Conservation (phyloP, 1,139 yeast species). For the Maudiozyma humilis region DNA sequence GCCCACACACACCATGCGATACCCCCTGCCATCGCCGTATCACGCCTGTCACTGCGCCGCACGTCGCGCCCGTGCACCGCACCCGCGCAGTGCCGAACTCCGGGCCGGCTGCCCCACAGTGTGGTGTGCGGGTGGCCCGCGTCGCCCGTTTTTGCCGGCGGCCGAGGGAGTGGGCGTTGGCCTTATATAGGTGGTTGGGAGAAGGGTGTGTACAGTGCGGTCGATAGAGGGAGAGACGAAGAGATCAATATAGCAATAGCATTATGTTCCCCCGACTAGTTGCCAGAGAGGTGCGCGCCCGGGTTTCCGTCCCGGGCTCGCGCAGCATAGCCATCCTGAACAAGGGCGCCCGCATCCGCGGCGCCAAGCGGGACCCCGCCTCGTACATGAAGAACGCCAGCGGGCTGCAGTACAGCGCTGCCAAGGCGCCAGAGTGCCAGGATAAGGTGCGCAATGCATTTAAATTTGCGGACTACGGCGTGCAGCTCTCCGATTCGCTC, state of each 20-base stretch:
- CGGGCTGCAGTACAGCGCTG: conserved; percentile 50
- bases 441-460: conserved; percentile 25
- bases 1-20: not conserved
- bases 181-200: too few species aligned
- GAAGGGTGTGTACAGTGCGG: too few species aligned
- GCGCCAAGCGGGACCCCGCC: conserved; percentile 68
- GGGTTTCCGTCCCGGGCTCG: not conserved
- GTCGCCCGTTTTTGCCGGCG: too few species aligned
- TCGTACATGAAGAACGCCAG: conserved; percentile 48
- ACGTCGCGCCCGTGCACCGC: too few species aligned
- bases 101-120: not conserved
- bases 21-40: not conserved
- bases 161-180: not conserved
- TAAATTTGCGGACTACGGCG: conserved; percentile 30
- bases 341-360: conserved; percentile 58
- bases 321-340: conserved; percentile 33
- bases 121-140: too few species aligned
- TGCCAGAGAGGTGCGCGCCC: not conserved
- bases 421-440: conserved; percentile 44
- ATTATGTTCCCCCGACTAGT: not conserved
- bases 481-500: conserved; percentile 30
- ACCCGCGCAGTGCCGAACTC: not conserved
- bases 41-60: not conserved
- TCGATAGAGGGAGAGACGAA: not conserved
- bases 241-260: not conserved